Percentiles rank a stretch among this genome's conserved stretches.
Conservation (phyloP, 164 flowering plant genomes). For the Magnolia officinalis region DNA sequence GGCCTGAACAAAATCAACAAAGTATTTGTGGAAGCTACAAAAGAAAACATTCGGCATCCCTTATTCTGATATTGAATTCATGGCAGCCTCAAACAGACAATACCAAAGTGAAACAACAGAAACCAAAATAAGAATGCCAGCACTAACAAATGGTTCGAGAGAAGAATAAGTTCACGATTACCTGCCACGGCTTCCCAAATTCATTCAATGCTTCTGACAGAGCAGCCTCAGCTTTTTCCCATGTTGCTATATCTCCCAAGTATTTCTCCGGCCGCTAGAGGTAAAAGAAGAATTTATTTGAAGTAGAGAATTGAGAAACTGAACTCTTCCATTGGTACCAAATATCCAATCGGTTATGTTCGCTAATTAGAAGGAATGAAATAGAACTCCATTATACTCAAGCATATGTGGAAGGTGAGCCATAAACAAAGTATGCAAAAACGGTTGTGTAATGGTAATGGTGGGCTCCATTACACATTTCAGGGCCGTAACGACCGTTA, state of each 20-base stretch:
- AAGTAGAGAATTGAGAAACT: background rate
- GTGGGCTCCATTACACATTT: too few species aligned
- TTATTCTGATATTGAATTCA: background rate
- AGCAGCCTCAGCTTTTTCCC: constrained; percentile 93
- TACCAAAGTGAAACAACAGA: background rate
- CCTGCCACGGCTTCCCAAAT: constrained; percentile 94
- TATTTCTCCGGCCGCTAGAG: constrained; percentile 88
- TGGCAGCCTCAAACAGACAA: background rate
- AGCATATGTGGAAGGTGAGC: background rate
- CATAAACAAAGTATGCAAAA: too few species aligned
- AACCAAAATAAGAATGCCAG: background rate
- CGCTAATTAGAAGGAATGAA: background rate
- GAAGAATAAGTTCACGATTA: constrained; percentile 15
- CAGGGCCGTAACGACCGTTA: too few species aligned
- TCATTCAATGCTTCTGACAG: constrained; percentile 82
- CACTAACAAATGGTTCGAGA: background rate
- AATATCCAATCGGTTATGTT: background rate
- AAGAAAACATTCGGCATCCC: background rate
- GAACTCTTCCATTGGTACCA: background rate
- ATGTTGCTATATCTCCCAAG: constrained; percentile 74
- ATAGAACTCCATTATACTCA: background rate
- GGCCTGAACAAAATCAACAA: background rate
- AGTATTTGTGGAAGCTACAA: background rate
- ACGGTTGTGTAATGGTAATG: too few species aligned
- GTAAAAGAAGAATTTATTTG: background rate